Conservation (phyloP, 129 eudicot genomes). For the Ambrosia artemisiifolia region DNA sequence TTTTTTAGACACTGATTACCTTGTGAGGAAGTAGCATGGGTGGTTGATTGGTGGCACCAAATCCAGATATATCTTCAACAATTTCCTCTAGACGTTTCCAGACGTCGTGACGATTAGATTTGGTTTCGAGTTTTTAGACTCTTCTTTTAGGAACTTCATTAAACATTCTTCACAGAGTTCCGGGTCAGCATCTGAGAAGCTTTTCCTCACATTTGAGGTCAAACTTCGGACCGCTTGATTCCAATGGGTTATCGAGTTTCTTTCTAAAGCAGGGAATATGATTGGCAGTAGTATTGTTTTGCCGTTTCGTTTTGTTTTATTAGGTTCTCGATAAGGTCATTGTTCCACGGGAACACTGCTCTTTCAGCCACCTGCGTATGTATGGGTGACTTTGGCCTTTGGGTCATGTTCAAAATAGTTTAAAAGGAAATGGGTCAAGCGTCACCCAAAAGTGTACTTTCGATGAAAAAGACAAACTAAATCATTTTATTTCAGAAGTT, state of each 20-base stretch:
- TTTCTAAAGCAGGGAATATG: conserved; percentile 77
- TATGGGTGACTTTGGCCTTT: not conserved
- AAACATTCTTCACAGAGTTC: conserved; percentile 70
- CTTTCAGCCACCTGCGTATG: conserved; percentile 82
- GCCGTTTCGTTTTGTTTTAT: conserved; percentile 72
- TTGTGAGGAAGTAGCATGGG: conserved; percentile 40
- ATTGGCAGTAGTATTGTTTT: conserved; percentile 70
- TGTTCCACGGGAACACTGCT: conserved; percentile 78
- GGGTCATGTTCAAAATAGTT: not conserved
- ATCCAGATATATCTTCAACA: conserved; percentile 47
- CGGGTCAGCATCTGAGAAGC: conserved; percentile 64
- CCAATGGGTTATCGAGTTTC: conserved; percentile 66
- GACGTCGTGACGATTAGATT: conserved; percentile 49
- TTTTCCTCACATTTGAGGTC: conserved; percentile 64
- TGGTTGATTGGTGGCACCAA: conserved; percentile 30
- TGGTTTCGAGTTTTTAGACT: conserved; percentile 46
- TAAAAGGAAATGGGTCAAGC: too few relatives aligned
- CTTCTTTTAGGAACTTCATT: conserved; percentile 57
- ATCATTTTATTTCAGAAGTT: too few relatives aligned
- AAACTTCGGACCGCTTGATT: conserved; percentile 70
- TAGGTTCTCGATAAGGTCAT: conserved; percentile 69
- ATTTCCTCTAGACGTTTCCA: conserved; percentile 76
- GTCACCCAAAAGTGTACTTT: too few relatives aligned
- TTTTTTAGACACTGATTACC: conserved; percentile 29
- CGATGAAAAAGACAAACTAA: too few relatives aligned